These are phyloP conservation scores for Phaeosphaeriaceae sp. DNA, from an alignment of 2,329 filamentous ascomycete species.

Conservation along the genomic window DNA sequence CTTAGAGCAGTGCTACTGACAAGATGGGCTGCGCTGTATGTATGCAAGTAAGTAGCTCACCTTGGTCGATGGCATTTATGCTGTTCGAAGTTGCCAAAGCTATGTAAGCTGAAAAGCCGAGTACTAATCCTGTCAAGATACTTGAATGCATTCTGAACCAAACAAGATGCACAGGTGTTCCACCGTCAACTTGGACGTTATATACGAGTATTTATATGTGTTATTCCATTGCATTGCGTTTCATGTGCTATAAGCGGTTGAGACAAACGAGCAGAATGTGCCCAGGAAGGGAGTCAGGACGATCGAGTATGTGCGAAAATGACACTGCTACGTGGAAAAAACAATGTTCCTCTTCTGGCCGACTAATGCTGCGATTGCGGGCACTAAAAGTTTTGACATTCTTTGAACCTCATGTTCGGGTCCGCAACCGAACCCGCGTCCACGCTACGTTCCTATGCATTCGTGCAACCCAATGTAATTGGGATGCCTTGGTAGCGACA, in stretches of 20 bases:
- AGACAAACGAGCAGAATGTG: neutral
- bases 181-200: neutral
- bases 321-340: neutral
- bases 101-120: neutral
- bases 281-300: constrained; percentile 7
- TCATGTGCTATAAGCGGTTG: neutral
- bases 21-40: neutral
- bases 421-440: neutral
- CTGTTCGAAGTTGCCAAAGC: neutral
- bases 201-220: neutral
- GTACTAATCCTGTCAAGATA: neutral
- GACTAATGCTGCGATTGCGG: neutral
- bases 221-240: neutral
- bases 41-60: neutral
- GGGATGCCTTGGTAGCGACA: neutral
- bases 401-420: neutral
- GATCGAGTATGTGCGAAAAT: too few species aligned
- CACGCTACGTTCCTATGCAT: constrained; percentile 9
- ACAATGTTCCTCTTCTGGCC: neutral
- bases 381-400: neutral
- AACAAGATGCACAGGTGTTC: neutral
- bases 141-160: constrained; percentile 9
- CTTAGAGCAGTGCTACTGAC: neutral
- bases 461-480: neutral
- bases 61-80: neutral